Percentiles rank a stretch among this genome's conserved stretches.
Evolutionary conservation across 139 green algal species (phyloP).

Genomic region (Penium margaritaceum): DNA sequence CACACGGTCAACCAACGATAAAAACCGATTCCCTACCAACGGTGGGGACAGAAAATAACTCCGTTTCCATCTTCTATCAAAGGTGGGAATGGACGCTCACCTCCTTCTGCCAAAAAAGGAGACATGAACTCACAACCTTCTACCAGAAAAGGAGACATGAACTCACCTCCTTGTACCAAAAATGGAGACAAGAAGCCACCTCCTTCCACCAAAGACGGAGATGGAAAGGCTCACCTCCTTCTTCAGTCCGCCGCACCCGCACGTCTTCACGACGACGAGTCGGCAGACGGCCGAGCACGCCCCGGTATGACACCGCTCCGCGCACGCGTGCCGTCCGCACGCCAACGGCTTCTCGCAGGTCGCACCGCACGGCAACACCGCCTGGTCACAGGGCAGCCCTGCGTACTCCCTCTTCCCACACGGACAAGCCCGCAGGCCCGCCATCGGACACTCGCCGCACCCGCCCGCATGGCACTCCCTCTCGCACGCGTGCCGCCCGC

Average conservation of each 20-base stretch:
- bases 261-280: constrained; percentile 49
- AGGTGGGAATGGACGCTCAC: too few relatives aligned
- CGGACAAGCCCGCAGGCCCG: constrained; percentile 57
- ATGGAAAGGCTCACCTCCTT: constrained; percentile 25
- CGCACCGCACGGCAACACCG: constrained; percentile 59
- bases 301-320: constrained; percentile 65
- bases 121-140: too few relatives aligned
- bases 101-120: too few relatives aligned
- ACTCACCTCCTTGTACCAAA: too few relatives aligned
- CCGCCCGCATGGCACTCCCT: constrained; percentile 20
- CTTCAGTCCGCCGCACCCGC: constrained; percentile 47
- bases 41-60: too few relatives aligned
- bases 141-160: too few relatives aligned
- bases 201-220: too few relatives aligned
- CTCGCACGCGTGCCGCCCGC: constrained; percentile 34
- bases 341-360: constrained; percentile 74
- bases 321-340: constrained; percentile 62
- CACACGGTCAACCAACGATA: too few relatives aligned
- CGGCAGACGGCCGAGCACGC: constrained; percentile 54
- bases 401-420: constrained; percentile 62
- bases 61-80: too few relatives aligned
- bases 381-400: constrained; percentile 49
- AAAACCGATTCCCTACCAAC: too few relatives aligned
- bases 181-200: too few relatives aligned
- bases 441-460: constrained; percentile 62